phyloP scores from a whole-genome alignment of 129 eudicot species.

The Pseudognaphalium luteoalbum region DNA sequence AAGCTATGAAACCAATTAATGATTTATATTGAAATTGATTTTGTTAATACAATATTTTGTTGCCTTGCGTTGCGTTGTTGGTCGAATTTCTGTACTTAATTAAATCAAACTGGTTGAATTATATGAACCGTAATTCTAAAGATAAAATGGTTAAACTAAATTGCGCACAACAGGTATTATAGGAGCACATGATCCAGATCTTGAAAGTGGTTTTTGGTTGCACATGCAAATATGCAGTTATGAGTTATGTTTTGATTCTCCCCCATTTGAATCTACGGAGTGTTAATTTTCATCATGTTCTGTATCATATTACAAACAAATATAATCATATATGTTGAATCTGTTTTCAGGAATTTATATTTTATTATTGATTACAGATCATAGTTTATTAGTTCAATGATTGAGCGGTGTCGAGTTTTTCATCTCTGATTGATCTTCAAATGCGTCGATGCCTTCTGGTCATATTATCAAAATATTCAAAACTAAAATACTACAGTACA shows the following conservation, averaged over 20 bases:
- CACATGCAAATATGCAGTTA: conserved; percentile 18
- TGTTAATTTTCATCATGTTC: conserved; percentile 3
- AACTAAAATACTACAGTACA: too few relatives aligned
- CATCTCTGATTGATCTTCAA: neutral
- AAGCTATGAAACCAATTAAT: neutral
- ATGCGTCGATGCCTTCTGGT: too few relatives aligned
- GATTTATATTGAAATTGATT: neutral
- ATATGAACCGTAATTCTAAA: neutral
- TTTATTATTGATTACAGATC: neutral
- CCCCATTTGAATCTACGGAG: neutral
- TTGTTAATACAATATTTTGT: too few relatives aligned
- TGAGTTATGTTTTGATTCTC: neutral
- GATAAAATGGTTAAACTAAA: too few relatives aligned
- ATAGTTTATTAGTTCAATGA: neutral
- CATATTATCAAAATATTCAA: too few relatives aligned
- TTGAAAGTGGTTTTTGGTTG: conserved; percentile 10
- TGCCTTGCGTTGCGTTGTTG: too few relatives aligned
- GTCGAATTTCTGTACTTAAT: too few relatives aligned
- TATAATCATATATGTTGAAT: neutral
- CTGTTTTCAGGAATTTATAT: neutral
- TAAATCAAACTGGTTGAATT: neutral
- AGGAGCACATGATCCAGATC: conserved; percentile 20
- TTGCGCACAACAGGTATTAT: neutral
- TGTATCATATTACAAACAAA: conserved; percentile 4
- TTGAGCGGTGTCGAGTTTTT: conserved; percentile 29